A percentile compares a stretch with the other conserved stretches of the same genome.
Conservation (phyloP, 73 alveolate genomes). For the Paramecium sonneborni region DNA sequence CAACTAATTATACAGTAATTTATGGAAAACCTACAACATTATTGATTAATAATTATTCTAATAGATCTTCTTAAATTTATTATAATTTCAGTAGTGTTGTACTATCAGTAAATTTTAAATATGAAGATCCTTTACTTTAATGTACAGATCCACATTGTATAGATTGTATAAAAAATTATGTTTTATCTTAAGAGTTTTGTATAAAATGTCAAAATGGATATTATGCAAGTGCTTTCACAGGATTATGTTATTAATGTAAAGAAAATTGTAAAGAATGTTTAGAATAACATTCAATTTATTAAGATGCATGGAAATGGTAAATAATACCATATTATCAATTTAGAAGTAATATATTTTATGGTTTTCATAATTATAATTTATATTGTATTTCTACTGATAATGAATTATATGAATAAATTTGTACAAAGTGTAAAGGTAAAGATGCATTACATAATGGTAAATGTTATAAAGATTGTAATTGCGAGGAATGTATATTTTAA, state of each 20-base stretch:
- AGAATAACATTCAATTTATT: not conserved
- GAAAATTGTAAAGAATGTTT: not conserved
- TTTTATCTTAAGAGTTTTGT: not conserved
- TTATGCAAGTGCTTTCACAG: not conserved
- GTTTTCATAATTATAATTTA: not conserved
- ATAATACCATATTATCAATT: not conserved
- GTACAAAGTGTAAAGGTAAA: not conserved
- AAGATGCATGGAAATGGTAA: not conserved
- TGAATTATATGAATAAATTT: not conserved
- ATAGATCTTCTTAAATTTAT: not conserved
- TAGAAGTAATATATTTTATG: not conserved
- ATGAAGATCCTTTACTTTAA: not conserved
- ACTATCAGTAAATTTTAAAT: not conserved
- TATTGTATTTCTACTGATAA: not conserved
- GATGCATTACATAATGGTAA: not conserved
- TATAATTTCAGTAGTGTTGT: not conserved
- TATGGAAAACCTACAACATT: not conserved
- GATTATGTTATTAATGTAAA: not conserved
- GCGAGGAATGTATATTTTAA: not conserved
- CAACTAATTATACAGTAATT: not conserved
- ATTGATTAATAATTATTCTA: not conserved
- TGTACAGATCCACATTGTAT: not conserved
- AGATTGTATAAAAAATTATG: not conserved
- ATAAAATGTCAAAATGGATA: not conserved
- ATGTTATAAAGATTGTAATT: not conserved